Evolutionary conservation across 2,329 filamentous ascomycete species (phyloP), one percentile per base, ranked within the genome.

Genomic region (Alternaria infectoria): DNA sequence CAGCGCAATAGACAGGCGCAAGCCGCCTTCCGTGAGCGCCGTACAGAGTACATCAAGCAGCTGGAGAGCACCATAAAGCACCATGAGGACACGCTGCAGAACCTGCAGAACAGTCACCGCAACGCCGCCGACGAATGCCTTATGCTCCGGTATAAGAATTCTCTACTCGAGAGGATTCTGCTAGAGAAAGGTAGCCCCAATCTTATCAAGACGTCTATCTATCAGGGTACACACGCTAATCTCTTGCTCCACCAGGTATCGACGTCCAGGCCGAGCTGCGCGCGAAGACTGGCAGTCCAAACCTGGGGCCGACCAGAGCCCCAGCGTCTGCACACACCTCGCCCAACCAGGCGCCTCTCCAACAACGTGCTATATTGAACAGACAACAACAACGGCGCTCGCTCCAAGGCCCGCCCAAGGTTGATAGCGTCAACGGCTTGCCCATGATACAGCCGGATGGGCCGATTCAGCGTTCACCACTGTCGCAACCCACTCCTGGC

Each of bases 1-100:
- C 96, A 98, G 83, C 89, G 96, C 69, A 99, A 99, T 79, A 87
- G 96, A 73, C 96, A 98, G 84, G 96, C 96, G 51, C 96, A 99
- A 83, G 96, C 96, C 59, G 96, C 96, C 61, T 99, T 99, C 77
- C 91, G 96, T 72, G 96, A 99, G 83, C 91, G 96, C 70, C 90
- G 96, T 62, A 98, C 95, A 59, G 96, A 99, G 84, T 99, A 99
- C 81, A 99, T 99, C 84, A 98, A 98, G 84, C 96, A 99, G 81
- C 88, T 99, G 25, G 96, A 99, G 83, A 93, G 95, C 73, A 97
- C 94, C 59, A 98, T 99, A 81, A 95, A 96, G 77, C 92, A 96
- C 72, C 95, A 98, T 85, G 96, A 99, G 82, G 93, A 96, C 74
- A 95, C 93, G 74, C 86, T 98, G 60, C 92, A 96, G 74, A 97